A percentile compares a stretch with the other conserved stretches of the same genome.
These are phyloP conservation scores for Microdochium nivale DNA, from an alignment of 2,329 filamentous ascomycete genomes.

Conservation along the genomic window DNA sequence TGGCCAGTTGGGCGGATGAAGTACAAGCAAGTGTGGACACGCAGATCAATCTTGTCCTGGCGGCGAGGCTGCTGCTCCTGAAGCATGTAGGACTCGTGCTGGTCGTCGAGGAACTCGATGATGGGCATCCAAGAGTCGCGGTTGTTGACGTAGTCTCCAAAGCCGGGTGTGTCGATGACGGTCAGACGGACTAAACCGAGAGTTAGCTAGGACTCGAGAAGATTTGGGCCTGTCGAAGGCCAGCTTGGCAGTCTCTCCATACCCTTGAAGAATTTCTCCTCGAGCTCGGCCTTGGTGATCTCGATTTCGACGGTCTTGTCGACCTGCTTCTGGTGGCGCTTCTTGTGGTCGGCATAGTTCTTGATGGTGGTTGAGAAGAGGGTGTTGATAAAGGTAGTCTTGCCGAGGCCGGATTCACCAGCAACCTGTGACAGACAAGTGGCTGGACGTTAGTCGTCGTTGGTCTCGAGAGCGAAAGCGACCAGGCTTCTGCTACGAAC, in stretches of 20 bases:
- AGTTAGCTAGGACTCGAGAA: background rate
- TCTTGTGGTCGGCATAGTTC: conserved; percentile 99
- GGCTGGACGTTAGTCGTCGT: conserved; percentile 14
- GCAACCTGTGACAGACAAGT: conserved; percentile 57
- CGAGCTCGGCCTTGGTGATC: conserved; percentile 98
- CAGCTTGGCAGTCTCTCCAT: conserved; percentile 13
- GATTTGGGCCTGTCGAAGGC: conserved; percentile 5
- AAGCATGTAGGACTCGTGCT: conserved; percentile 99
- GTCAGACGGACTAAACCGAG: conserved; percentile 74
- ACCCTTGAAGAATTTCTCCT: conserved; percentile 99
- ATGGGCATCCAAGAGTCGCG: conserved; percentile 99
- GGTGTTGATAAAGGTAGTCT: conserved; percentile 99
- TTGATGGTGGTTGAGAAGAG: conserved; percentile 99
- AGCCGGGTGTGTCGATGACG: conserved; percentile 97
- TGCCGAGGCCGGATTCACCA: conserved; percentile 95
- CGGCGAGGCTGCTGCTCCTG: conserved; percentile 99
- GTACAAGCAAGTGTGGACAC: conserved; percentile 97
- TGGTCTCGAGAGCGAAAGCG: background rate
- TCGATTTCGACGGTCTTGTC: conserved; percentile 99
- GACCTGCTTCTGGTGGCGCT: conserved; percentile 97
- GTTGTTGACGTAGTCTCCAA: conserved; percentile 99
- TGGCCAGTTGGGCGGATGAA: conserved; percentile 98
- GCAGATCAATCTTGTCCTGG: conserved; percentile 97
- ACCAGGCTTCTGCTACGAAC: conserved; percentile 39
- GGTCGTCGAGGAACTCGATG: conserved; percentile 98